Conservation (phyloP, 192 early-diverging fungal genomes). For the Umbelopsis sp. region DNA sequence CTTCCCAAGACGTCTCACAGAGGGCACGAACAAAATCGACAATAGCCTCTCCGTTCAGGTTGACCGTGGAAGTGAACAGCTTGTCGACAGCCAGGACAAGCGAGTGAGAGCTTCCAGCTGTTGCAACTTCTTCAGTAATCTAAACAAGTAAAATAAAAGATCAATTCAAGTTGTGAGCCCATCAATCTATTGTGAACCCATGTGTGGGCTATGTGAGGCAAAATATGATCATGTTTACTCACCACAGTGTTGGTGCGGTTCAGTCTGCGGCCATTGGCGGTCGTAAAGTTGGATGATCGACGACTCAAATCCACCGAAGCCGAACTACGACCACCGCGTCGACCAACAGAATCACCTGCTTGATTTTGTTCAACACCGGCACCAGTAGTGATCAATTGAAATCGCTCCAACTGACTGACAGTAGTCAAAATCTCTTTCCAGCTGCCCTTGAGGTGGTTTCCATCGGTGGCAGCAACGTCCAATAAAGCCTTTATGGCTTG, state of each 20-base stretch:
- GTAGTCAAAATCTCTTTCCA: conserved; percentile 88
- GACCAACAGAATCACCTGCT: neutral
- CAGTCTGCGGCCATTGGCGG: conserved; percentile 6
- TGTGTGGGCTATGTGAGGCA: too few relatives aligned
- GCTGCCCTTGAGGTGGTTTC: conserved; percentile 62
- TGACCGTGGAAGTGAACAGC: conserved; percentile 80
- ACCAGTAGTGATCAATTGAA: conserved; percentile 77
- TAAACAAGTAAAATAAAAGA: neutral
- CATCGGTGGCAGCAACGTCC: conserved; percentile 71
- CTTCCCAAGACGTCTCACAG: conserved; percentile 85
- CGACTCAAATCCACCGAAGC: conserved; percentile 14
- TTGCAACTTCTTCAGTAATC: conserved; percentile 46
- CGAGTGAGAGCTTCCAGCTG: conserved; percentile 66
- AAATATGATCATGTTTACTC: neutral
- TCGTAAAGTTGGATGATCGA: conserved; percentile 16
- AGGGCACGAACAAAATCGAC: conserved; percentile 88
- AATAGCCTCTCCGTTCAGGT: conserved; percentile 81
- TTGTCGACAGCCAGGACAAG: conserved; percentile 83
- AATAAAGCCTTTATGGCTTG: conserved; percentile 88
- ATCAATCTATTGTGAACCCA: too few relatives aligned
- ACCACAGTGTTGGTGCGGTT: conserved; percentile 24
- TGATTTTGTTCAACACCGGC: conserved; percentile 34
- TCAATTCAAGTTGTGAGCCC: too few relatives aligned
- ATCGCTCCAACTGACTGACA: conserved; percentile 85
- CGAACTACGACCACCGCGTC: neutral